Base-by-base conservation (phyloP, 441 rosid species). In the Arabidopsis hybrid region DNA sequence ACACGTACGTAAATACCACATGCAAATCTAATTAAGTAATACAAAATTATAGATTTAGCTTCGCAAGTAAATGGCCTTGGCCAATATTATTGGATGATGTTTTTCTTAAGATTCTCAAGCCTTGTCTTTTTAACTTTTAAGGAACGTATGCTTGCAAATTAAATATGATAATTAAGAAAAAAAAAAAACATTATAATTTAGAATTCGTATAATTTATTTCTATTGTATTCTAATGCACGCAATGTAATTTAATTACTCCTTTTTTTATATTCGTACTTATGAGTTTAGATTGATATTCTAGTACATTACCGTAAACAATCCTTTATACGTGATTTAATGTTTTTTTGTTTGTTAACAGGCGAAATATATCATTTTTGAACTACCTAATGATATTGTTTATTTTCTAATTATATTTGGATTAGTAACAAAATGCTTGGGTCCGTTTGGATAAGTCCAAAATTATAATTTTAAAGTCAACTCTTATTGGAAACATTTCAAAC, bases 11-110 rank as follows among this genome's bases (percentile, higher is more conserved):
- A 59, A 36, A 26, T 59, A 31, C 38, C 59, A 70, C 59, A 59
- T 70, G 67, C 13, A 59, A 2, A 21, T 69, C 11, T 46, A 69
- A 21, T 60, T 60, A 49, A 16, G 17, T 49, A 10, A 10, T 1
- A 49, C 11, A 4, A 35, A 18, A 18, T 46, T 59, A 26, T 14
- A 55, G 6, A 55, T 69, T 8, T 34, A 46, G 16, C 7, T 68
- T 42, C 53, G 52, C 16, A 12, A 42, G 32, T 32, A 47, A 36
- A 47, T 51, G 12, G 58, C 47, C 5, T 60, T 49, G 60, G 50
- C 40, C 67, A 60, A n/a, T n/a, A n/a, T n/a, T n/a, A n/a, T n/a
- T 60, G 40, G 16, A 29, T 18, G 43, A 55, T 69, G 21, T 46
- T 35, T 69, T 38, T 17, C 11, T 36, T 57, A 17, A 34, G 11